Conservation (phyloP, 2,329 filamentous ascomycete genomes). For the Verticillium zaregamsianum region DNA sequence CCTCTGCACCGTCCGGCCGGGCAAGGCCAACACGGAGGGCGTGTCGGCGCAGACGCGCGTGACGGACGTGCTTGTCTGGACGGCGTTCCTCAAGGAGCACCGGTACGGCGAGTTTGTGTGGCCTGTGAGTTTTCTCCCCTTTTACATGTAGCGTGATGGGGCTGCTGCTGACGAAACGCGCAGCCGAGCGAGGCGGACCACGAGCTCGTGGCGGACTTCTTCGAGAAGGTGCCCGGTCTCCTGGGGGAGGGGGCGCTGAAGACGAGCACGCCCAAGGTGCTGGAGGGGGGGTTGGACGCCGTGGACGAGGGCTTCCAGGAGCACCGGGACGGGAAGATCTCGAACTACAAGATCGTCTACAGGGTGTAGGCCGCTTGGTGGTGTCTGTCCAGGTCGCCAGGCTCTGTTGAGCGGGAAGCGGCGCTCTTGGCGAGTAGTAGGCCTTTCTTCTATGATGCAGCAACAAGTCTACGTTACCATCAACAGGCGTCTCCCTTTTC, state of each 20-base stretch:
- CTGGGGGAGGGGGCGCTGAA: constrained; percentile 28
- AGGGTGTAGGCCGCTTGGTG: constrained; percentile 13
- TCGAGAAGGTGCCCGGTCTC: constrained; percentile 27
- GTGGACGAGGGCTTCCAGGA: constrained; percentile 30
- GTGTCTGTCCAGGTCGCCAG: too few relatives aligned
- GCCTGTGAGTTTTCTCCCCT: constrained; percentile 23
- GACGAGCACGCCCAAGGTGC: constrained; percentile 25
- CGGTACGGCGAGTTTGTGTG: constrained; percentile 28
- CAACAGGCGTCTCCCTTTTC: too few relatives aligned
- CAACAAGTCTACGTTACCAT: too few relatives aligned
- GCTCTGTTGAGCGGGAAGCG: too few relatives aligned
- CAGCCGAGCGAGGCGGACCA: constrained; percentile 30
- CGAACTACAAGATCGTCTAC: constrained; percentile 35
- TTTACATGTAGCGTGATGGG: background rate
- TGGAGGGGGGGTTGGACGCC: constrained; percentile 23
- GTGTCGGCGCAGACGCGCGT: constrained; percentile 27
- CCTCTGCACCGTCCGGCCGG: constrained; percentile 37
- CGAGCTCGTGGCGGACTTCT: constrained; percentile 29
- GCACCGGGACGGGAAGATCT: constrained; percentile 32
- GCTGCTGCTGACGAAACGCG: too few relatives aligned
- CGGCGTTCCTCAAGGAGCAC: constrained; percentile 34
- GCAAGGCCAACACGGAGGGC: constrained; percentile 31
- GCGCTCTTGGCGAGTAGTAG: too few relatives aligned
- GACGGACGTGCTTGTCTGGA: constrained; percentile 38
- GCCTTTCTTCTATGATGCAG: too few relatives aligned